phyloP scores from a whole-genome alignment of 495 filamentous ascomycete genomes.

The Daldinia caldariorum region DNA sequence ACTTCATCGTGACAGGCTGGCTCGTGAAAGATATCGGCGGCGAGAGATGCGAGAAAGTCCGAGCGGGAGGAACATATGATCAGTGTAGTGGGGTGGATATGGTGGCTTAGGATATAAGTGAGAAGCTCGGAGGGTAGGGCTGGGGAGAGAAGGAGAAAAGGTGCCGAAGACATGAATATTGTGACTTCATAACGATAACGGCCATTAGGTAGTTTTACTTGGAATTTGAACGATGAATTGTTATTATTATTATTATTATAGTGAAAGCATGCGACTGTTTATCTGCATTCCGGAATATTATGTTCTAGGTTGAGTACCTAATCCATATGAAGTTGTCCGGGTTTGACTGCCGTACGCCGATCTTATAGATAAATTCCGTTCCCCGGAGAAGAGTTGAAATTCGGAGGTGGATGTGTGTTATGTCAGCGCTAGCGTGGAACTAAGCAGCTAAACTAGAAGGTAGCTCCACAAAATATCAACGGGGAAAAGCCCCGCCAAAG shows the following conservation, averaged over 20 bases:
- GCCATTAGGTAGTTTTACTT: slow-evolving; percentile 9
- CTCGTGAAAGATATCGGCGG: slow-evolving; percentile 45
- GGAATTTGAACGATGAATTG: not conserved
- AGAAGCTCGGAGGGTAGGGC: slow-evolving; percentile 69
- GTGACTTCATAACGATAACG: slow-evolving; percentile 25
- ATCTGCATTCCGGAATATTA: not conserved
- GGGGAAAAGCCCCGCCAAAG: slow-evolving; percentile 29
- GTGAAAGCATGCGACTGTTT: not conserved
- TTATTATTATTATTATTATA: not conserved
- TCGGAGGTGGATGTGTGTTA: not conserved
- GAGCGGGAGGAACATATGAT: slow-evolving; percentile 75
- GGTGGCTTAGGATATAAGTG: slow-evolving; percentile 66
- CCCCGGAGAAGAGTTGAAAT: not conserved
- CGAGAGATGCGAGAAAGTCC: slow-evolving; percentile 66
- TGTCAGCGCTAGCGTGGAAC: not conserved
- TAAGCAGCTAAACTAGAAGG: not conserved
- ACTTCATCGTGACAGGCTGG: not conserved
- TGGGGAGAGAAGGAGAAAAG: slow-evolving; percentile 60
- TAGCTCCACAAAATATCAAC: slow-evolving; percentile 17
- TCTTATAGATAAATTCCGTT: not conserved
- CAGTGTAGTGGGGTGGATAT: slow-evolving; percentile 65
- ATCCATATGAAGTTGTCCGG: not conserved
- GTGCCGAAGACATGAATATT: slow-evolving; percentile 36
- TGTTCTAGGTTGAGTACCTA: not conserved
- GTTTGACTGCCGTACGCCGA: not conserved